Percentiles rank a stretch among this genome's conserved stretches.
These are phyloP conservation scores for Prunus kanzakura DNA, from an alignment of 306 rosid species.

Conservation along the genomic window DNA sequence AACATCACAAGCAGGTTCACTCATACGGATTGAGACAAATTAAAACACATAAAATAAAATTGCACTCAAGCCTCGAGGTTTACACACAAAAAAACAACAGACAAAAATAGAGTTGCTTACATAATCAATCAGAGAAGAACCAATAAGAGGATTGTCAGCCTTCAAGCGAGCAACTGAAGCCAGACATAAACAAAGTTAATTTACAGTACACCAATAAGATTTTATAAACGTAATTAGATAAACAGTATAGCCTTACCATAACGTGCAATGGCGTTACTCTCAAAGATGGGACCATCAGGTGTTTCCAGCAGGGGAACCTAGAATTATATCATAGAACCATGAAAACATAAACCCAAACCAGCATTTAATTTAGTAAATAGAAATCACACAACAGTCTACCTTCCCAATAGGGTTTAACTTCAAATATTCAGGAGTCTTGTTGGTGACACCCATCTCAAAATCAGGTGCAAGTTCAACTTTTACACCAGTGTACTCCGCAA, in stretches of 20 bases:
- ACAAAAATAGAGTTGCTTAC: slow-evolving; percentile 25
- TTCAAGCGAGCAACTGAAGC: slow-evolving; percentile 63
- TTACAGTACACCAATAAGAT: not conserved
- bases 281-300: slow-evolving; percentile 68
- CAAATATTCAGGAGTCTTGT: slow-evolving; percentile 67
- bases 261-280: slow-evolving; percentile 88
- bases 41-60: not conserved
- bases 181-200: slow-evolving; percentile 6
- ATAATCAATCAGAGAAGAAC: slow-evolving; percentile 55
- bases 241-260: slow-evolving; percentile 39
- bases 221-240: not conserved
- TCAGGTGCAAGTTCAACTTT: slow-evolving; percentile 43
- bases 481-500: slow-evolving; percentile 56
- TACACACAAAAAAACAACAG: not conserved
- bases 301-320: slow-evolving; percentile 80
- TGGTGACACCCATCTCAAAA: slow-evolving; percentile 70
- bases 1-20: not conserved
- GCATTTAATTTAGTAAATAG: not conserved
- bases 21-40: not conserved
- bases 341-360: not conserved
- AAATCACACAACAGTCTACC: slow-evolving; percentile 27
- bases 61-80: not conserved
- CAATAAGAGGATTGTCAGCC: slow-evolving; percentile 44
- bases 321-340: not conserved
- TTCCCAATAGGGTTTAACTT: slow-evolving; percentile 85